Percentiles rank a stretch among this genome's conserved stretches.
Evolutionary conservation across 495 filamentous ascomycete genomes (phyloP).

Genomic region (Neurospora sp.): DNA sequence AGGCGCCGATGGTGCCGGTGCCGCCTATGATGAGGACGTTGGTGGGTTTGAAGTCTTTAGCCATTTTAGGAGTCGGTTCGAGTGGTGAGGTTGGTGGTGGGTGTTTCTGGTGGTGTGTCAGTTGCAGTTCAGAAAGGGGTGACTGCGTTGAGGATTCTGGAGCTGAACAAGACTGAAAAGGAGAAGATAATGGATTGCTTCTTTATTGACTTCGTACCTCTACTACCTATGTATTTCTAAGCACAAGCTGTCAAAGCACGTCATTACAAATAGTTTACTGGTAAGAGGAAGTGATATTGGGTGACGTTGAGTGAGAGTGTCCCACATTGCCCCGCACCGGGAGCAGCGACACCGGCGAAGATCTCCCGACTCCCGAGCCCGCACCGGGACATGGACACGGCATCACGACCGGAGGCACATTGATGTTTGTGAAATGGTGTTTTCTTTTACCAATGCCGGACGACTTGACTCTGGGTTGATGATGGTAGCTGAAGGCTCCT

Average conservation of each 20-base stretch:
- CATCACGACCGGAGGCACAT: not conserved
- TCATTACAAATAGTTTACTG: not conserved
- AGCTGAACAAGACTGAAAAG: not conserved
- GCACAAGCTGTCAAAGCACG: not conserved
- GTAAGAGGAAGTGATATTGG: not conserved
- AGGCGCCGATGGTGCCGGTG: conserved; percentile 56
- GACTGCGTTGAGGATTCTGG: not conserved
- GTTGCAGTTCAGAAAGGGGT: not conserved
- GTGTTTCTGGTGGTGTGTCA: not conserved
- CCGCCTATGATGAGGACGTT: conserved; percentile 61
- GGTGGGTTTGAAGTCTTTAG: conserved; percentile 19
- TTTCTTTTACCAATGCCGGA: too few species aligned
- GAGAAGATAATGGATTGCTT: not conserved
- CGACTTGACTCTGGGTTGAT: too few species aligned
- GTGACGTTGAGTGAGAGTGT: not conserved
- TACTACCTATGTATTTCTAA: not conserved
- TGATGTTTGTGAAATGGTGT: too few species aligned
- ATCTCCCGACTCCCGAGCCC: not conserved
- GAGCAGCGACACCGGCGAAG: not conserved
- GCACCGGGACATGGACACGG: not conserved
- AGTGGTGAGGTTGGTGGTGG: not conserved
- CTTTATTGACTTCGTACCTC: too few species aligned
- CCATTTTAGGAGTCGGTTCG: conserved; percentile 8
- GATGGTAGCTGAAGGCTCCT: too few species aligned
- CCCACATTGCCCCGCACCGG: not conserved